Evolutionary conservation across 2,329 filamentous ascomycete species (phyloP).

Genomic region (Beauveria asiatica): DNA sequence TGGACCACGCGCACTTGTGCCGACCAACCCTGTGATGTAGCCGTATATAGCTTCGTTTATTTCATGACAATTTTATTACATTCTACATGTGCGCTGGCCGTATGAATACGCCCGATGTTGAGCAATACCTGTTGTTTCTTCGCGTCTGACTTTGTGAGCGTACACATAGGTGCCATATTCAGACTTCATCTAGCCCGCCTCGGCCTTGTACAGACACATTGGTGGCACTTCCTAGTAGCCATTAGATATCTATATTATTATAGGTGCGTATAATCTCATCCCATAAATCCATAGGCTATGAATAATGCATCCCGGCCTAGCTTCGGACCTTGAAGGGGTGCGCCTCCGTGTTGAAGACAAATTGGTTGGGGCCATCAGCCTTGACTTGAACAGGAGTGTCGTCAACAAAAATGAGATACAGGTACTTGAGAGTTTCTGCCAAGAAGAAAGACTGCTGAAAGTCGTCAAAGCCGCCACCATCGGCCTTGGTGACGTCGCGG

Average conservation of each 20-base stretch:
- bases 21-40: background rate
- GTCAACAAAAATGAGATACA: constrained; percentile 60
- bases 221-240: background rate
- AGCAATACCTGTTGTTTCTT: background rate
- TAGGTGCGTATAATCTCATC: background rate
- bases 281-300: too few species aligned
- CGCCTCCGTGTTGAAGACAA: constrained; percentile 42
- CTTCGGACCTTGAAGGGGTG: constrained; percentile 29
- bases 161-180: background rate
- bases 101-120: background rate
- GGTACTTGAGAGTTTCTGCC: constrained; percentile 80
- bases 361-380: constrained; percentile 35
- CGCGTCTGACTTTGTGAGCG: background rate
- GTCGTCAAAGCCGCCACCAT: constrained; percentile 55
- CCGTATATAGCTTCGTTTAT: background rate
- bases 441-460: constrained; percentile 85
- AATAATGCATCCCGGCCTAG: background rate
- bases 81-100: too few species aligned
- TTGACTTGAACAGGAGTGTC: constrained; percentile 48
- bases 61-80: background rate
- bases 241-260: too few species aligned
- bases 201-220: too few species aligned
- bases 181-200: too few species aligned
- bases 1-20: background rate
- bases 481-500: constrained; percentile 52